These are phyloP conservation scores for Parafenestella ontariensis DNA, from an alignment of 2,329 filamentous ascomycete species.

Conservation along the genomic window DNA sequence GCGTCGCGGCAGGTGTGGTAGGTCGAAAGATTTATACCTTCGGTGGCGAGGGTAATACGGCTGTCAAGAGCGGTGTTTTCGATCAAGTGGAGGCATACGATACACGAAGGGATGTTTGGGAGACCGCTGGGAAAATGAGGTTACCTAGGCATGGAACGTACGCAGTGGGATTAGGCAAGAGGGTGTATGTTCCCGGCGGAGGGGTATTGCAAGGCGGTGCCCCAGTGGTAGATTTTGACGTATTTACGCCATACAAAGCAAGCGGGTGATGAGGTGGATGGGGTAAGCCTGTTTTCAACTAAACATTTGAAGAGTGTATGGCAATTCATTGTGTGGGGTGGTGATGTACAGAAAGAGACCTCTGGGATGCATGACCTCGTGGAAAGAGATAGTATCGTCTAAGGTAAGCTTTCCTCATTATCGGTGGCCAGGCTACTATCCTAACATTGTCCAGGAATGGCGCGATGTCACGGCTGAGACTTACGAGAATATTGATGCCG, in stretches of 20 bases:
- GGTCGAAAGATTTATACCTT: constrained; percentile 34
- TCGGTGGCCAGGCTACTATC: too few relatives aligned
- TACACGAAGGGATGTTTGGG: constrained; percentile 24
- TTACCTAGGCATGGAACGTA: constrained; percentile 36
- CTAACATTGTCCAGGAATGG: too few relatives aligned
- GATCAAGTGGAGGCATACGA: constrained; percentile 32
- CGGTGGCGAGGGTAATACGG: constrained; percentile 34
- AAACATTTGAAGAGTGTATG: too few relatives aligned
- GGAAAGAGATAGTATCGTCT: too few relatives aligned
- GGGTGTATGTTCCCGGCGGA: constrained; percentile 35
- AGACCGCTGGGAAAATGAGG: constrained; percentile 19
- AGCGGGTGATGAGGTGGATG: neutral
- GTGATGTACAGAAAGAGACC: too few relatives aligned
- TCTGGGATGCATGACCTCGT: too few relatives aligned
- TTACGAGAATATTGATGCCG: too few relatives aligned
- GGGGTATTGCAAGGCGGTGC: constrained; percentile 21
- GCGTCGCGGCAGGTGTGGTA: constrained; percentile 24
- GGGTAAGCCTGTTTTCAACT: too few relatives aligned
- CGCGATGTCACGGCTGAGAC: too few relatives aligned
- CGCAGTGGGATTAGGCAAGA: constrained; percentile 26
- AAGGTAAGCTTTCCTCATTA: too few relatives aligned
- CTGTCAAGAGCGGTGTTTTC: constrained; percentile 23
- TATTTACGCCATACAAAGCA: constrained; percentile 10
- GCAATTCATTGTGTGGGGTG: too few relatives aligned
- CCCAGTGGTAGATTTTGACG: constrained; percentile 26